Evolutionary conservation across 2,329 filamentous ascomycete genomes (phyloP), one percentile per base, ranked within the genome.

Genomic region (Cordyceps javanica): DNA sequence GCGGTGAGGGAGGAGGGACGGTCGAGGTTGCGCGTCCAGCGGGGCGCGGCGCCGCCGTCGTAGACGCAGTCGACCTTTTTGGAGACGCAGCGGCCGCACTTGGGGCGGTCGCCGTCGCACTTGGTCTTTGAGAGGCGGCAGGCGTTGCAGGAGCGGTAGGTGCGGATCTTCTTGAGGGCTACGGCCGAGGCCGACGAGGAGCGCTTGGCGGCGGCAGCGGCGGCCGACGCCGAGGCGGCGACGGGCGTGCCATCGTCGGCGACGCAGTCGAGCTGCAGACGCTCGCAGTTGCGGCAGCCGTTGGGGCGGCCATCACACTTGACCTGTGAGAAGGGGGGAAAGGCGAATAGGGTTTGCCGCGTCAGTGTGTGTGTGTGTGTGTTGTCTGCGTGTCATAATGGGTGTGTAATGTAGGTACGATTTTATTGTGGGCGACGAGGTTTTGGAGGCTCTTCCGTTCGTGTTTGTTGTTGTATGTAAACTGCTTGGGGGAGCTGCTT

Each of bases 251-350:
- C 70, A 32, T 72, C 69, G 54, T 73, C 70, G 54, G 67, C 69
- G 54, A 73, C 70, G 60, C 72, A 74, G 57, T 73, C 71, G 51
- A 74, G 70, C 64, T 74, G 72, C 50, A 74, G 72, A 41, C 72
- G 71, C 64, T 74, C 72, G 61, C 72, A 74, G 63, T 74, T 74
- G 64, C 72, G 71, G 64, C 72, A 74, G 62, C 72, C 72, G 63
- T 73, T 68, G 39, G 71, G 71, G n/a, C 72, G 69, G 48, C 71
- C 72, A 60, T 74, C 72, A 61, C 72, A 74, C 66, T 73, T 74
- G 66, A 74, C 72, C 72, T 74, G 54, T 36, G n/a, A n/a, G n/a
- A 32, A 28, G 25, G 28, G 14, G 45, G 50, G 56, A 49, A 32
- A 54, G 21, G 38, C 46, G 36, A 39, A 5, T 42, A 50, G 46